A percentile compares a stretch with the other conserved stretches of the same genome.
These are phyloP conservation scores for Phylloporus sp. DNA, from an alignment of 768 basidiomycete species.

Conservation along the genomic window DNA sequence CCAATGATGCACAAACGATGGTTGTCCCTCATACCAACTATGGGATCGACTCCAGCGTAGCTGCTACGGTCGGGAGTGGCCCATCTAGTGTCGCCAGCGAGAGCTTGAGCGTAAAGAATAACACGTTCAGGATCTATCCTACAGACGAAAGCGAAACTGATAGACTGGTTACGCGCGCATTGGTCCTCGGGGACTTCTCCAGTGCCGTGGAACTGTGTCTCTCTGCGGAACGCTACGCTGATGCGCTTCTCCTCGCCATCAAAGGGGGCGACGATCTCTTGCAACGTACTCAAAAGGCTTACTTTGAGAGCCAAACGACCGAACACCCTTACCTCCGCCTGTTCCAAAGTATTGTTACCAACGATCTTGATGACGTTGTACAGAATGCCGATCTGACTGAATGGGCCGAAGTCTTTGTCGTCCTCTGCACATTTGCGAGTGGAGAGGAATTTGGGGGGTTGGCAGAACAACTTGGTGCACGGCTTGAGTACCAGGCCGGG, in stretches of 20 bases:
- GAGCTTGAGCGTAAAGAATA: constrained; percentile 53
- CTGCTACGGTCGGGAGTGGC: constrained; percentile 91
- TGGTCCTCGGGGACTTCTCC: constrained; percentile 94
- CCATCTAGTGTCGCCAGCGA: constrained; percentile 70
- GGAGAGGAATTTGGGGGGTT: constrained; percentile 83
- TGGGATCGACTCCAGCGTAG: constrained; percentile 83
- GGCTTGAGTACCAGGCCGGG: constrained; percentile 83
- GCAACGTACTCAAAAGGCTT: constrained; percentile 84
- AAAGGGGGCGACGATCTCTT: constrained; percentile 87
- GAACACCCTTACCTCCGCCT: constrained; percentile 84
- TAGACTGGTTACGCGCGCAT: constrained; percentile 82
- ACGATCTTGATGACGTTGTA: constrained; percentile 90
- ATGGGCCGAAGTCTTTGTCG: constrained; percentile 96
- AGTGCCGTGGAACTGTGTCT: constrained; percentile 90
- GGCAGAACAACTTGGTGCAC: constrained; percentile 85
- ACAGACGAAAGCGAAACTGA: constrained; percentile 84
- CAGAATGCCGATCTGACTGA: constrained; percentile 93
- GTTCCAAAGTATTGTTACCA: constrained; percentile 89
- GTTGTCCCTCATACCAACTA: constrained; percentile 78
- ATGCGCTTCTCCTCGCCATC: constrained; percentile 91
- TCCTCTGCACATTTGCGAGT: constrained; percentile 89
- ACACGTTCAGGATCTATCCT: constrained; percentile 90
- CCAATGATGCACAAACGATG: constrained; percentile 36
- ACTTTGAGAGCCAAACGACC: constrained; percentile 80
- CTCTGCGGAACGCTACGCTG: constrained; percentile 84